Evolutionary conservation across 495 filamentous ascomycete species (phyloP).

Genomic region (Aspergillus ostianus): DNA sequence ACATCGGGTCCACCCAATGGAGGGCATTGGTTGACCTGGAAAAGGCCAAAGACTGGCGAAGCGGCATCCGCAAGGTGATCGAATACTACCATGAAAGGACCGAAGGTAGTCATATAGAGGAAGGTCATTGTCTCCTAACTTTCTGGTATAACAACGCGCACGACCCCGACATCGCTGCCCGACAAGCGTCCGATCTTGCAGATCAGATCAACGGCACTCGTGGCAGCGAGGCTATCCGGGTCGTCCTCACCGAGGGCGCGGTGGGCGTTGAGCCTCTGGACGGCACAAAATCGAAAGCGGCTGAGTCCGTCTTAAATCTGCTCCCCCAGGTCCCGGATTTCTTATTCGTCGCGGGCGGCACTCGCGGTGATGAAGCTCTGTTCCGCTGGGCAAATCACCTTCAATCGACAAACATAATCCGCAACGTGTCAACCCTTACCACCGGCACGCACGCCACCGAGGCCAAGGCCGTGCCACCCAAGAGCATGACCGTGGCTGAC

Average conservation of each 20-base stretch:
- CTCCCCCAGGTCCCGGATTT: constrained; percentile 58
- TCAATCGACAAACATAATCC: constrained; percentile 40
- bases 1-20: constrained; percentile 58
- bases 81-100: constrained; percentile 82
- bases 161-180: constrained; percentile 63
- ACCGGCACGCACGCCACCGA: constrained; percentile 53
- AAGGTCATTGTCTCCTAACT: constrained; percentile 70
- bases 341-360: constrained; percentile 76
- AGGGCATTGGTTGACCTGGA: constrained; percentile 61
- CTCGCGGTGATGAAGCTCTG: constrained; percentile 77
- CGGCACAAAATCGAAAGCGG: constrained; percentile 75
- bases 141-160: constrained; percentile 76
- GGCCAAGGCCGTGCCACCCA: constrained; percentile 26
- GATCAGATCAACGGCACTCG: constrained; percentile 86
- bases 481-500: constrained; percentile 13
- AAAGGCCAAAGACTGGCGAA: constrained; percentile 68
- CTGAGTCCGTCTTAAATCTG: constrained; percentile 51
- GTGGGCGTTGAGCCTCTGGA: constrained; percentile 75
- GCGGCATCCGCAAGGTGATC: constrained; percentile 68
- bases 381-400: constrained; percentile 84
- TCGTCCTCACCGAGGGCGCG: constrained; percentile 66
- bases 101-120: constrained; percentile 75
- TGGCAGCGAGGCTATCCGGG: constrained; percentile 71
- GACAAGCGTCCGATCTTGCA: constrained; percentile 76
- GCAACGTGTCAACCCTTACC: constrained; percentile 69